These are phyloP conservation scores for Petrea volubilis DNA, from an alignment of 257 asterid genomes.

Conservation along the genomic window DNA sequence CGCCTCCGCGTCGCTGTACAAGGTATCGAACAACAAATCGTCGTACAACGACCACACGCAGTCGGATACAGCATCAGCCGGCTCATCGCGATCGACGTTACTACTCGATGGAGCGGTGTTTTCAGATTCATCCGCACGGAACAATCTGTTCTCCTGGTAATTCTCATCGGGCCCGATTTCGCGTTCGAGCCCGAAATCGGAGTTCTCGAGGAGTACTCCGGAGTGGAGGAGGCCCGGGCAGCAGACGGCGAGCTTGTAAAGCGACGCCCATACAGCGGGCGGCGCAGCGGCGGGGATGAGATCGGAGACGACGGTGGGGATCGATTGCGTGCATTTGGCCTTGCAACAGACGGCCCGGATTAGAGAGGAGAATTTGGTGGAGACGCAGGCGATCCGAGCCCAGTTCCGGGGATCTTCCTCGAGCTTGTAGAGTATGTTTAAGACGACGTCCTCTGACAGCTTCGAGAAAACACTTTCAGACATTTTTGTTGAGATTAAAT, in stretches of 20 bases:
- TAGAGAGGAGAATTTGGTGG: conserved; percentile 66
- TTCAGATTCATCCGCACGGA: conserved; percentile 22
- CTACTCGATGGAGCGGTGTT: conserved; percentile 40
- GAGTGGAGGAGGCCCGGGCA: conserved; percentile 87
- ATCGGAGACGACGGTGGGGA: conserved; percentile 80
- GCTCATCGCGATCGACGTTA: conserved; percentile 19
- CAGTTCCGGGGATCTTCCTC: conserved; percentile 86
- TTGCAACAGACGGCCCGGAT: conserved; percentile 67
- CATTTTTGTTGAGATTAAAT: conserved; percentile 27
- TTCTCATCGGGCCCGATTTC: conserved; percentile 82
- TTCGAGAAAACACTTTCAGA: conserved; percentile 53
- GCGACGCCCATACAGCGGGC: conserved; percentile 71
- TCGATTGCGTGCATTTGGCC: conserved; percentile 62
- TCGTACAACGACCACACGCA: conserved; percentile 85
- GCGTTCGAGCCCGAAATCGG: conserved; percentile 91
- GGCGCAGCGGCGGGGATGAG: conserved; percentile 44
- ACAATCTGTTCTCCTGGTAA: conserved; percentile 11
- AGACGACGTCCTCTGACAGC: conserved; percentile 80
- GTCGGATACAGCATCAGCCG: conserved; percentile 33
- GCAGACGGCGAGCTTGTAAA: conserved; percentile 83
- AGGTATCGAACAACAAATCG: conserved; percentile 71
- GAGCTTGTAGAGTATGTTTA: conserved; percentile 73
- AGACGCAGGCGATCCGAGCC: conserved; percentile 88
- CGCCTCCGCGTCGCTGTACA: conserved; percentile 59
- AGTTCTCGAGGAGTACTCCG: conserved; percentile 85